Evolutionary conservation across 257 asterid genomes (phyloP).

Genomic region (Solanum pinnatisectum): DNA sequence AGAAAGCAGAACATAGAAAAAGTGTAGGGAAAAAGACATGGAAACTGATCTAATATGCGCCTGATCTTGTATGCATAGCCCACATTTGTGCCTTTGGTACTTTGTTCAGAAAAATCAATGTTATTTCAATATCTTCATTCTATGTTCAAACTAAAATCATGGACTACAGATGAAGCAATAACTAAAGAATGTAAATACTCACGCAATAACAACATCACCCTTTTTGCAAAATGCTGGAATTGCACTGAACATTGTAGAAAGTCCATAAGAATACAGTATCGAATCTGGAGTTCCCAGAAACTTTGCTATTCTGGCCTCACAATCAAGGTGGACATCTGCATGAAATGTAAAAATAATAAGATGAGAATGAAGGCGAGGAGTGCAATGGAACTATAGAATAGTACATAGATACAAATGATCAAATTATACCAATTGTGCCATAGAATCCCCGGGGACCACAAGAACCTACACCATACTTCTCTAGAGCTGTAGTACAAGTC

Average conservation of each 20-base stretch:
- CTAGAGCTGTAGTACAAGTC: slow-evolving; percentile 78
- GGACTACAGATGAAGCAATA: background rate
- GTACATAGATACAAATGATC: background rate
- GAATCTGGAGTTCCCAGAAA: slow-evolving; percentile 93
- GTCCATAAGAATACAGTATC: slow-evolving; percentile 83
- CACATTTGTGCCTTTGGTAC: background rate
- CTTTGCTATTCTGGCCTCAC: slow-evolving; percentile 87
- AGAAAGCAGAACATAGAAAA: background rate
- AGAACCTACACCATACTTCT: slow-evolving; percentile 98
- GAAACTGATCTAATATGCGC: background rate
- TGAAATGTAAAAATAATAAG: background rate
- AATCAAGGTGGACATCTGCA: slow-evolving; percentile 97
- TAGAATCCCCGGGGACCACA: slow-evolving; percentile 99
- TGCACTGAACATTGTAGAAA: slow-evolving; percentile 95
- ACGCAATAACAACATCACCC: slow-evolving; percentile 89
- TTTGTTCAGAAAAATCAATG: background rate
- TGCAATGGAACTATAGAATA: background rate
- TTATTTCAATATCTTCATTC: background rate
- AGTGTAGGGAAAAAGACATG: background rate
- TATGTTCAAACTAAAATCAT: background rate
- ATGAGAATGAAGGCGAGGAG: slow-evolving; percentile 1
- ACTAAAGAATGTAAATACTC: slow-evolving; percentile 19
- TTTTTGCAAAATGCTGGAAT: slow-evolving; percentile 97
- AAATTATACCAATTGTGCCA: slow-evolving; percentile 86
- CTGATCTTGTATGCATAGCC: background rate